Evolutionary conservation across 768 basidiomycete genomes (phyloP).

Genomic region (Austroboletus eburneus): DNA sequence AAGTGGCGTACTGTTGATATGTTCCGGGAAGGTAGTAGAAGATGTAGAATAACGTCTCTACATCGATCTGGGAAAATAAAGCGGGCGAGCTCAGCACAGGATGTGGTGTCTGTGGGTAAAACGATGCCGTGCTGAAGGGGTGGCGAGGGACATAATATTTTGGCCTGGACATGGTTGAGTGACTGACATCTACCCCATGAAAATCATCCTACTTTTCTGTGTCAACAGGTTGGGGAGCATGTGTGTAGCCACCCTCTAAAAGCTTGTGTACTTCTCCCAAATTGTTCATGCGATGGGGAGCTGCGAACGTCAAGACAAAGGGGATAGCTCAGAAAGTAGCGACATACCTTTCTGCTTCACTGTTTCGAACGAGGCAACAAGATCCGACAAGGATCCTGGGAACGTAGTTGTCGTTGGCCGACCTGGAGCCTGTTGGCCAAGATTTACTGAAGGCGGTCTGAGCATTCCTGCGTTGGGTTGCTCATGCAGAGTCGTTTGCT

Average conservation of each 20-base stretch:
- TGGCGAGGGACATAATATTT: conserved; percentile 96
- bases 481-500: conserved; percentile 26
- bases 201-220: conserved; percentile 81
- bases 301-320: conserved; percentile 29
- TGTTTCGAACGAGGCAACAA: conserved; percentile 91
- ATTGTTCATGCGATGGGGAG: conserved; percentile 81
- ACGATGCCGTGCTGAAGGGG: conserved; percentile 84
- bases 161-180: conserved; percentile 53
- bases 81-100: conserved; percentile 75
- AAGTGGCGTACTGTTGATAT: conserved; percentile 76
- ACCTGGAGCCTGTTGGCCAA: conserved; percentile 40
- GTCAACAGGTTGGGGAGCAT: conserved; percentile 88
- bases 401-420: conserved; percentile 48
- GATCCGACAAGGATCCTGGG: conserved; percentile 85
- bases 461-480: conserved; percentile 40
- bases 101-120: conserved; percentile 90
- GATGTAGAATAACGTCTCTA: conserved; percentile 97
- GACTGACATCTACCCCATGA: not conserved
- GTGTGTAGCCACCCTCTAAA: conserved; percentile 86
- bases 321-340: not conserved
- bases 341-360: conserved; percentile 93
- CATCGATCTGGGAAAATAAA: conserved; percentile 87
- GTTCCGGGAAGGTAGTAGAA: conserved; percentile 98
- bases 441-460: conserved; percentile 51
- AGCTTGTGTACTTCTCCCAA: conserved; percentile 89